phyloP scores from a whole-genome alignment of 2,329 filamentous ascomycete genomes.

The Exophiala oligosperma region DNA sequence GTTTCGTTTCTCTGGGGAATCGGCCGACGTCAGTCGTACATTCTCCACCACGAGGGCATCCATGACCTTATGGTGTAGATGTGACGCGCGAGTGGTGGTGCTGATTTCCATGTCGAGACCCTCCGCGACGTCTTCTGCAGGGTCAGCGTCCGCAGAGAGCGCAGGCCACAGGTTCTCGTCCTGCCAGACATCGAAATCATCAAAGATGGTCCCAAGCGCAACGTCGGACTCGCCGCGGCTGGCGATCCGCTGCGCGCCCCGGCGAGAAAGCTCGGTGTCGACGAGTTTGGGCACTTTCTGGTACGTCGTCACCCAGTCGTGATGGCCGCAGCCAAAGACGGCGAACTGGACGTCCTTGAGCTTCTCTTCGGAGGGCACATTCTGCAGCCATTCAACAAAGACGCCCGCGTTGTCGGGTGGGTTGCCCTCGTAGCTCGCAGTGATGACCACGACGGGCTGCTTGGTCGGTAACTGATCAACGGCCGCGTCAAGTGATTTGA shows the following conservation, averaged over 20 bases:
- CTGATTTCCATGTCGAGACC: conserved; percentile 55
- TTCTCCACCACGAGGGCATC: conserved; percentile 61
- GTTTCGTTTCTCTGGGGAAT: conserved; percentile 60
- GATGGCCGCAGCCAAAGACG: conserved; percentile 69
- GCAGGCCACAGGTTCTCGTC: conserved; percentile 57
- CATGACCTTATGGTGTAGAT: conserved; percentile 63
- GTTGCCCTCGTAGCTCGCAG: conserved; percentile 72
- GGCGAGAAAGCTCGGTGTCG: conserved; percentile 53
- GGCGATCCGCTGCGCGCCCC: conserved; percentile 52
- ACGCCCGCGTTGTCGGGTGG: conserved; percentile 70
- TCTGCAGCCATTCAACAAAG: conserved; percentile 68
- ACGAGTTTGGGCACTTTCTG: conserved; percentile 66
- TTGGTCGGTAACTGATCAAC: conserved; percentile 60
- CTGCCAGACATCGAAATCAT: conserved; percentile 68
- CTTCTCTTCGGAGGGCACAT: conserved; percentile 47
- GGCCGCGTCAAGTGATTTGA: conserved; percentile 62
- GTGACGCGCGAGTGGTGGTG: conserved; percentile 54
- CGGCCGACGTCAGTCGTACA: conserved; percentile 51
- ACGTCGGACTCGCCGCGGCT: conserved; percentile 55
- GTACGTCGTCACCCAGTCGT: conserved; percentile 59
- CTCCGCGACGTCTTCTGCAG: conserved; percentile 27
- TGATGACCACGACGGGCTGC: conserved; percentile 65
- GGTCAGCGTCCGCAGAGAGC: conserved; percentile 40
- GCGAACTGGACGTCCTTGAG: conserved; percentile 62
- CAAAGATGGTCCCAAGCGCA: conserved; percentile 65